Base-by-base conservation (phyloP, 768 basidiomycete genomes). In the Tricholoma saponaceum region DNA sequence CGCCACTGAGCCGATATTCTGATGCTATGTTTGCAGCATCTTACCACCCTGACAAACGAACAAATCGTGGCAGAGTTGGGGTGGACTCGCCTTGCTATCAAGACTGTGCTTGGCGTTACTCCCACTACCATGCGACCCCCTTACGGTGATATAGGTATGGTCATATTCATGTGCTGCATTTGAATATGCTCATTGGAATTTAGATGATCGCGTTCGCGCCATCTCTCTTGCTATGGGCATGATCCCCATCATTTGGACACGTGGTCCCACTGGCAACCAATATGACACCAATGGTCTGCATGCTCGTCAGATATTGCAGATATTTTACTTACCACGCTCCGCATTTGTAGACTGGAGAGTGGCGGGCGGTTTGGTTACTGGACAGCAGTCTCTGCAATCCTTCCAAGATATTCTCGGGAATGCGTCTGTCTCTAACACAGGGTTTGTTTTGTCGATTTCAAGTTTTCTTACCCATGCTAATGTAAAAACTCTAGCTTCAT, bases 1-100 rank as follows among this genome's bases (percentile, higher is more conserved):
- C 46, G 18, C 20, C n/a, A 13, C 0, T 43, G 23, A 8, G 32
- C 14, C 37, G 51, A 33, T 37, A n/a, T 33, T 33, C 20, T 41
- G 32, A 56, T 52, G 69, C 33, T 14, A 58, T 47, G 3, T 13
- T 54, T 35, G 54, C 58, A 87, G 87, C 78, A 79, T 23, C 77
- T 86, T 55, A 92, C 91, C 0, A 75, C 80, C 37, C 75, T 91
- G 60, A 86, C 90, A 43, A 97, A 83, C 64, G 85, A 81, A 67
- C 80, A 96, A 76, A 81, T 96, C 53, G 92, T 98, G 14, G 95
- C 94, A 20, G 95, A 98, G 73, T 78, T 98, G 35, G 95, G 92
- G 52, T 98, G 91, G 89, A 89, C 93, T 54, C 88, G 88, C 55
- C 85, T 90, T 71, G 85, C 86, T 52, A 95, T 98, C 76, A 85